Evolutionary conservation across 2,329 filamentous ascomycete genomes (phyloP).

Genomic region (Colletotrichum orbiculare): DNA sequence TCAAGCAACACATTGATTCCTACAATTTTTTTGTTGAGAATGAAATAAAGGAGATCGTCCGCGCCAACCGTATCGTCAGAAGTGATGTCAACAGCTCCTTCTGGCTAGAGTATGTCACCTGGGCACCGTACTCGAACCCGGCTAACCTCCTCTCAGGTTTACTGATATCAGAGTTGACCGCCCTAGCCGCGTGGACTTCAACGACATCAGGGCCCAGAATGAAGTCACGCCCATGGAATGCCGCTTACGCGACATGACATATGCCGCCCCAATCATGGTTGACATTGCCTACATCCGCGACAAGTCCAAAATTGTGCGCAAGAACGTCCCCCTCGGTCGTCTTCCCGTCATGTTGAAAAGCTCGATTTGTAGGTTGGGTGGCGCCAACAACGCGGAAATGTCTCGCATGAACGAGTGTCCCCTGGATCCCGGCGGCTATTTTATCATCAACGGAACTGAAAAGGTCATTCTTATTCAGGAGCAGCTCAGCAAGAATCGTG

Average conservation of each 20-base stretch:
- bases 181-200: conserved; percentile 82
- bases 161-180: conserved; percentile 88
- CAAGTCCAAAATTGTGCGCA: conserved; percentile 77
- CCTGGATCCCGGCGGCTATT: conserved; percentile 95
- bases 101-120: conserved; percentile 74
- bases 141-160: conserved; percentile 57
- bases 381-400: conserved; percentile 89
- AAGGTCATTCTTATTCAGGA: conserved; percentile 99
- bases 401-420: conserved; percentile 94
- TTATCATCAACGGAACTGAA: conserved; percentile 96
- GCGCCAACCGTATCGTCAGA: conserved; percentile 86
- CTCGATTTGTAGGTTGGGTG: conserved; percentile 87
- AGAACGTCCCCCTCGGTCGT: conserved; percentile 84
- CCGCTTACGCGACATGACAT: conserved; percentile 96
- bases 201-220: conserved; percentile 75
- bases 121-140: background rate
- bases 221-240: conserved; percentile 96
- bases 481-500: conserved; percentile 98
- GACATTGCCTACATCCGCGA: conserved; percentile 92
- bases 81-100: conserved; percentile 95
- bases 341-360: conserved; percentile 98
- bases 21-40: conserved; percentile 99
- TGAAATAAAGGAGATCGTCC: conserved; percentile 96
- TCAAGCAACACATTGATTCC: conserved; percentile 98
- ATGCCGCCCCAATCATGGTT: conserved; percentile 92